These are phyloP conservation scores for Grosmannia serpens DNA, from an alignment of 2,329 filamentous ascomycete species.

Conservation along the genomic window DNA sequence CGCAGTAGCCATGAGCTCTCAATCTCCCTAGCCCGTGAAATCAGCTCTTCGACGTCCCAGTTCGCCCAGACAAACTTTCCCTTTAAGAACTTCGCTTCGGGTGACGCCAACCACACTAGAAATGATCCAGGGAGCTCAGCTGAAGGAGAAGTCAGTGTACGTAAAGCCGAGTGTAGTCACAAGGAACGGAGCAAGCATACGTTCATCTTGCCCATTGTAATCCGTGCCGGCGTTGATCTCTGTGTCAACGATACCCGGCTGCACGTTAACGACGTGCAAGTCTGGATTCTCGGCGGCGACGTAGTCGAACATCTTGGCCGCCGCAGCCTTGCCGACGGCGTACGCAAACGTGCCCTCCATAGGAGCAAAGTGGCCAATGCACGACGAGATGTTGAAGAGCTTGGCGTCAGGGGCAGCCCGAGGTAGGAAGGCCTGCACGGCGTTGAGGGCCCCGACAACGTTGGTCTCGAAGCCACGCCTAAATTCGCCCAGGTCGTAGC, in stretches of 20 bases:
- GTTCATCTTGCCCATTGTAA: background rate
- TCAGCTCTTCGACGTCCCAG: slow-evolving; percentile 11
- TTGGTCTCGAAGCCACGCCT: slow-evolving; percentile 14
- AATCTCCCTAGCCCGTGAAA: background rate
- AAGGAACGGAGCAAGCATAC: background rate
- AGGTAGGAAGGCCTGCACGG: slow-evolving; percentile 1
- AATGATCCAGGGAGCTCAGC: slow-evolving; percentile 11
- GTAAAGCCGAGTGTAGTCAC: background rate
- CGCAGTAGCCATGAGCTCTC: background rate
- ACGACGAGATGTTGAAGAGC: slow-evolving; percentile 14
- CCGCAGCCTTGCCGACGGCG: slow-evolving; percentile 22
- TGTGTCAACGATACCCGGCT: slow-evolving; percentile 29
- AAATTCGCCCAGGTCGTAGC: background rate
- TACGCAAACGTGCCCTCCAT: slow-evolving; percentile 16
- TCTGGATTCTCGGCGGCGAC: slow-evolving; percentile 23
- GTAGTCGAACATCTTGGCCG: slow-evolving; percentile 23
- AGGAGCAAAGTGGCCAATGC: slow-evolving; percentile 12
- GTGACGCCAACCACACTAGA: slow-evolving; percentile 11
- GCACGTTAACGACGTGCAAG: slow-evolving; percentile 24
- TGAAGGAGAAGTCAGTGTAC: background rate
- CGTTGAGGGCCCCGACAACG: slow-evolving; percentile 14
- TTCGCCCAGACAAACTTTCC: slow-evolving; percentile 10
- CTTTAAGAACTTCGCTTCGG: slow-evolving; percentile 11
- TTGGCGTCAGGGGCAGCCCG: slow-evolving; percentile 5
- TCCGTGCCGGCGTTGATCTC: slow-evolving; percentile 15